Base-by-base conservation (phyloP, 2,329 filamentous ascomycete genomes). In the Niveomyces coronatus region DNA sequence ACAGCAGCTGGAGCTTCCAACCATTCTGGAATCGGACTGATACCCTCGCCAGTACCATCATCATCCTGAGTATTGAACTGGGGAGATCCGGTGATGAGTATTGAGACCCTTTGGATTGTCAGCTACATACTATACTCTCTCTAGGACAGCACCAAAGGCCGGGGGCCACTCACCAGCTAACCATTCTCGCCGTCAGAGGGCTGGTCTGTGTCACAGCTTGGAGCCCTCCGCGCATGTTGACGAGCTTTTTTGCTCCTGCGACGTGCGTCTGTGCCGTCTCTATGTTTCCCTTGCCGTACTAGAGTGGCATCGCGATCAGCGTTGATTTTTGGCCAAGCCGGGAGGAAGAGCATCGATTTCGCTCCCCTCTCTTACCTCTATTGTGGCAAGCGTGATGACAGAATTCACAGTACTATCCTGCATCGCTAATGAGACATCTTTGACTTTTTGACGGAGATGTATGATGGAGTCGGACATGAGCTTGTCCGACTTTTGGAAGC, bases 381-480 rank as follows among this genome's bases (percentile, higher is more conserved):
- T 76, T 1, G 71, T 66, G 9, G 72, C 71, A 41, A 76, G 47
- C 0, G 71, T 76, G 29, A 76, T 64, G 7, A 76, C 68, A 0
- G 71, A 67, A 42, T 76, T 67, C 52, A 76, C 60, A 0, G 73
- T 77, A 15, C 61, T 69, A 37, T 75, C 70, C 40, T 71, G 65
- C 3, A 70, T 51, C 1, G 71, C 71, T 3, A 70, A 44, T 1
- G 58, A 56, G 0, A 55, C 44, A 44, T 72, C 57, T 19, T 64
- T 53, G 19, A 76, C 57, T 39, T 70, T 75, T 1, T 57, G 61
- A 26, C 72, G 54, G 3, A 76, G 53, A 13, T 76, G 44, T 3
- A 67, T 56, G 4, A 76, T 67, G 0, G 71, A 75, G 46, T 76
- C 72, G 1, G 57, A 58, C 72, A 76, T 76, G 22, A 76, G 61